Conservation (phyloP, 2,329 filamentous ascomycete species). For the Chaetomium strumarium region DNA sequence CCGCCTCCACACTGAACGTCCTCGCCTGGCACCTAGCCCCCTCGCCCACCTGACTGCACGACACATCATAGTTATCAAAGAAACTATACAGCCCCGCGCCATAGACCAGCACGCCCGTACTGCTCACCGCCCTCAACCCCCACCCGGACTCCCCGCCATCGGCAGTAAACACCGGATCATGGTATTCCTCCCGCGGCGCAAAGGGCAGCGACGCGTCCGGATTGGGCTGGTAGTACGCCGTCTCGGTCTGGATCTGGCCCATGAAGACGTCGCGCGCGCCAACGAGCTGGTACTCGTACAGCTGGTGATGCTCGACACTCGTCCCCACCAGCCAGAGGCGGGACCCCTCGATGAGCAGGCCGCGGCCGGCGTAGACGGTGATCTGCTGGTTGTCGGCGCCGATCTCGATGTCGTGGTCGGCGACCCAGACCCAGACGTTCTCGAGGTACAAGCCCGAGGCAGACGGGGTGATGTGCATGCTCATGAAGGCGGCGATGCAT, state of each 20-base stretch:
- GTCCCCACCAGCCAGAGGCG: slow-evolving; percentile 54
- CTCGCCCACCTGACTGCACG: slow-evolving; percentile 32
- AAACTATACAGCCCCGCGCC: slow-evolving; percentile 56
- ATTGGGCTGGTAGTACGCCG: slow-evolving; percentile 60
- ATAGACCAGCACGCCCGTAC: slow-evolving; percentile 46
- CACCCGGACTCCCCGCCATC: slow-evolving; percentile 43
- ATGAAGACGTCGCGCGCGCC: slow-evolving; percentile 53
- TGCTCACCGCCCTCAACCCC: slow-evolving; percentile 54
- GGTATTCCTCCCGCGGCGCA: slow-evolving; percentile 30
- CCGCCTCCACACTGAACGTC: slow-evolving; percentile 35
- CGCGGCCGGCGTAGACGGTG: slow-evolving; percentile 30
- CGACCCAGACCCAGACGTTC: slow-evolving; percentile 37
- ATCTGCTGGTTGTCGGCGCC: slow-evolving; percentile 27
- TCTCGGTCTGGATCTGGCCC: slow-evolving; percentile 60
- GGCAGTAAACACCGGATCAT: slow-evolving; percentile 47
- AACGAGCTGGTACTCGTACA: slow-evolving; percentile 59
- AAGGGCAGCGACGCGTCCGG: slow-evolving; percentile 51
- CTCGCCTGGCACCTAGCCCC: slow-evolving; percentile 36
- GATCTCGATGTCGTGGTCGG: slow-evolving; percentile 28
- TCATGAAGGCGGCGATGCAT: slow-evolving; percentile 36
- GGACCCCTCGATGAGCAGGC: slow-evolving; percentile 37
- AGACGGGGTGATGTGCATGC: slow-evolving; percentile 33
- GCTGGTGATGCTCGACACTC: slow-evolving; percentile 52
- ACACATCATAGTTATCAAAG: slow-evolving; percentile 51
- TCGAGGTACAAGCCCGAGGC: slow-evolving; percentile 35